phyloP scores from a whole-genome alignment of 2,329 filamentous ascomycete genomes.

The Fusarium mundagurra region DNA sequence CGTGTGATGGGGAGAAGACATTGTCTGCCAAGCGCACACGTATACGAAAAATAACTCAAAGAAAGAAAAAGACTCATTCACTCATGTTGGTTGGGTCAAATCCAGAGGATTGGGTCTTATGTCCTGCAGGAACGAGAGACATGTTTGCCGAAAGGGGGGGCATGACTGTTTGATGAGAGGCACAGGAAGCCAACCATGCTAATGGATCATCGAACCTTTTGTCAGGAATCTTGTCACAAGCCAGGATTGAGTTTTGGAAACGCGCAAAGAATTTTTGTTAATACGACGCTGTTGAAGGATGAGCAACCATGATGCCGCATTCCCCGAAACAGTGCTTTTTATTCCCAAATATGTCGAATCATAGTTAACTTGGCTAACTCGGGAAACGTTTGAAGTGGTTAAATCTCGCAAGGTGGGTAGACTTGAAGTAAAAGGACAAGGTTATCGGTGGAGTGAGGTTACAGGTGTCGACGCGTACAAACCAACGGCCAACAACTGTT shows the following conservation, averaged over 20 bases:
- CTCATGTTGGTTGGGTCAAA: not conserved
- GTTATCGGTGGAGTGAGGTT: not conserved
- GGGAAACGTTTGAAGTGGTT: not conserved
- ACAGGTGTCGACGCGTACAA: not conserved
- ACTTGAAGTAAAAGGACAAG: not conserved
- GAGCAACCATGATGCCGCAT: not conserved
- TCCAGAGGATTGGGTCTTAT: not conserved
- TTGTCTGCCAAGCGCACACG: not conserved
- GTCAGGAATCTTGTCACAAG: no score
- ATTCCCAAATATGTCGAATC: not conserved
- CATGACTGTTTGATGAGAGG: not conserved
- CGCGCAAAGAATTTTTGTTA: not conserved
- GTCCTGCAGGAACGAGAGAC: not conserved
- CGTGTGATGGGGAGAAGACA: constrained; percentile 9
- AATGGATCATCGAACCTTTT: not conserved
- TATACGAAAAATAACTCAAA: not conserved
- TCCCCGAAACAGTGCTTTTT: not conserved
- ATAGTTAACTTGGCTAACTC: no score
- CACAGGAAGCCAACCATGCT: not conserved
- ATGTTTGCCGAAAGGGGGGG: not conserved
- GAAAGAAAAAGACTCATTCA: not conserved
- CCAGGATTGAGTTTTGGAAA: not conserved
- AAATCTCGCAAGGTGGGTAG: not conserved
- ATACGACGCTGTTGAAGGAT: not conserved
- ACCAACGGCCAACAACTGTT: not conserved